Percentiles rank a stretch among this genome's conserved stretches.
These are phyloP conservation scores for Coemansia sp. DNA, from an alignment of 192 early-diverging fungal genomes.

Conservation along the genomic window DNA sequence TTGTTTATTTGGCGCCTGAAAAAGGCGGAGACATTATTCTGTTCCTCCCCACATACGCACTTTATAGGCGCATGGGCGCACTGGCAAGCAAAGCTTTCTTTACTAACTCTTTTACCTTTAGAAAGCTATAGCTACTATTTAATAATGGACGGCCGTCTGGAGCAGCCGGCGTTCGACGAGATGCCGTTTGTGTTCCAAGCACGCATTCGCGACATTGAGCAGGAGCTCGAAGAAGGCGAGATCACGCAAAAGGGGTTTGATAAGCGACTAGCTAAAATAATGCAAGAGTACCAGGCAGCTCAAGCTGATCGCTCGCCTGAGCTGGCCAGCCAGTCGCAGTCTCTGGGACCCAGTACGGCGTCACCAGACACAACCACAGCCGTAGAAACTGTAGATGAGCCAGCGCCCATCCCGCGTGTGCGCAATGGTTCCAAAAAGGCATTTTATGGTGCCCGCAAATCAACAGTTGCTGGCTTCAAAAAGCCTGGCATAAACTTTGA, in stretches of 20 bases:
- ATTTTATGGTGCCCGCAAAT: slow-evolving; percentile 40
- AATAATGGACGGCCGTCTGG: slow-evolving; percentile 14
- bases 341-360: too few species aligned
- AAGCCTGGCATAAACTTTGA: slow-evolving; percentile 53
- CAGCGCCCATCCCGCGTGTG: slow-evolving; percentile 1
- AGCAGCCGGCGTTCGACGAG: slow-evolving; percentile 34
- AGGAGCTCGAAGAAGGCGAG: slow-evolving; percentile 63
- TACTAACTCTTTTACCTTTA: too few species aligned
- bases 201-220: slow-evolving; percentile 44
- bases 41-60: too few species aligned
- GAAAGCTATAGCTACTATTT: neutral
- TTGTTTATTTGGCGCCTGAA: too few species aligned
- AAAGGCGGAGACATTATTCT: too few species aligned
- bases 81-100: too few species aligned
- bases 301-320: neutral
- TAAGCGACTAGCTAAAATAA: slow-evolving; percentile 59
- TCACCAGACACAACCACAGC: neutral
- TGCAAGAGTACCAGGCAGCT: slow-evolving; percentile 48
- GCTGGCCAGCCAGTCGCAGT: too few species aligned
- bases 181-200: slow-evolving; percentile 39
- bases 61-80: too few species aligned
- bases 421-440: slow-evolving; percentile 13
- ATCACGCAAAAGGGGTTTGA: slow-evolving; percentile 76
- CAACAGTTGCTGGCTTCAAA: slow-evolving; percentile 32
- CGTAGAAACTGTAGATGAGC: neutral